These are phyloP conservation scores for Parachaetomium inaequale DNA, from an alignment of 495 filamentous ascomycete genomes.

Conservation along the genomic window DNA sequence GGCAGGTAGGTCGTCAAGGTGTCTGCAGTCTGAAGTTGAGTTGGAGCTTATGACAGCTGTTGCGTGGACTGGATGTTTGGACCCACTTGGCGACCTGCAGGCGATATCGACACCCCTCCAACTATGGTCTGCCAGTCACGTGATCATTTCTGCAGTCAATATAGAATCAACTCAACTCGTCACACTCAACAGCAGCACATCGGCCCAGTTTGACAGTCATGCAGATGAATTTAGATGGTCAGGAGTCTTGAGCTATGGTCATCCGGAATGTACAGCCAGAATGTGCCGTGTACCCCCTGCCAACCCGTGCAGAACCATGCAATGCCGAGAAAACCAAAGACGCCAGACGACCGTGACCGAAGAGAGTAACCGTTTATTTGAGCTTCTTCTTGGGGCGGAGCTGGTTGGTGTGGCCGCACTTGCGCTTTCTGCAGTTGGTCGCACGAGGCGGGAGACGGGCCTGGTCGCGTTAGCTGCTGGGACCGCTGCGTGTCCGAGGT, in stretches of 20 bases:
- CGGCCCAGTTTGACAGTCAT: slow-evolving; percentile 1
- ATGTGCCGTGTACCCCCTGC: slow-evolving; percentile 24
- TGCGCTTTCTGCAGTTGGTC: slow-evolving; percentile 99
- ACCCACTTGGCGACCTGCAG: not conserved
- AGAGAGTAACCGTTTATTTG: slow-evolving; percentile 62
- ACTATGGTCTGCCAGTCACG: not conserved
- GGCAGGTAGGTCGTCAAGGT: slow-evolving; percentile 14
- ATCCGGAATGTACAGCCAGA: slow-evolving; percentile 30
- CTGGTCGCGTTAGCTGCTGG: slow-evolving; percentile 38
- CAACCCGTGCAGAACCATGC: slow-evolving; percentile 29
- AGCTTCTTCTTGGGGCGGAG: slow-evolving; percentile 99
- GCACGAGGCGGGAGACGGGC: slow-evolving; percentile 96
- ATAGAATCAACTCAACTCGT: not conserved
- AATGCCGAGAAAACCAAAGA: slow-evolving; percentile 34
- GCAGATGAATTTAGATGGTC: slow-evolving; percentile 21
- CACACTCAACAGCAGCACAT: not conserved
- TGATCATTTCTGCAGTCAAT: not conserved
- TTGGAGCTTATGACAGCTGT: slow-evolving; percentile 32
- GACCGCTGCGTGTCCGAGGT: not conserved
- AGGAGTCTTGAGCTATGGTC: slow-evolving; percentile 35
- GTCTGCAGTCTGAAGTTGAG: not conserved
- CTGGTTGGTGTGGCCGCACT: slow-evolving; percentile 99
- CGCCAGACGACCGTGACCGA: slow-evolving; percentile 39
- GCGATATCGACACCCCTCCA: not conserved
- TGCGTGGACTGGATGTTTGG: slow-evolving; percentile 6